Conservation (phyloP, 2,329 filamentous ascomycete genomes). For the Alternaria sp. region DNA sequence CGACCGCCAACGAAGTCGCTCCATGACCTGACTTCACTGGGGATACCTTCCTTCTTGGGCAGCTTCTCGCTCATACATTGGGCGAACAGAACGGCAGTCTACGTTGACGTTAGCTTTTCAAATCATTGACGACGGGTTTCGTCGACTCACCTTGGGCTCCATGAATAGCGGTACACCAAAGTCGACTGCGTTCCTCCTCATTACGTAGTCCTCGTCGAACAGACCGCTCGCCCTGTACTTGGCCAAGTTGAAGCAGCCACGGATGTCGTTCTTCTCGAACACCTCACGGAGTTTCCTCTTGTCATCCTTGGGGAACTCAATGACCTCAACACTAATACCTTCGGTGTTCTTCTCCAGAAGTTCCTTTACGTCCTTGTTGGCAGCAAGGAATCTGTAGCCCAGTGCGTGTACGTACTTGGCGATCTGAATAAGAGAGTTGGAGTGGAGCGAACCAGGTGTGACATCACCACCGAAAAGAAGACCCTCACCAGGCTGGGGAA, state of each 20-base stretch:
- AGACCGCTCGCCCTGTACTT: conserved; percentile 82
- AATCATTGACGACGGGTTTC: background rate
- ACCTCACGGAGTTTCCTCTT: conserved; percentile 94
- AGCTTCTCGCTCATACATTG: conserved; percentile 98
- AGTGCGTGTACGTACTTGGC: conserved; percentile 88
- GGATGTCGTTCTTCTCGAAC: conserved; percentile 96
- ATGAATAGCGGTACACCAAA: conserved; percentile 98
- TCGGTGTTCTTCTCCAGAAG: conserved; percentile 79
- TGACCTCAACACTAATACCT: conserved; percentile 80
- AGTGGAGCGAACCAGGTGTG: conserved; percentile 54
- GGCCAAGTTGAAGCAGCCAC: conserved; percentile 94
- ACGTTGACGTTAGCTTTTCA: conserved; percentile 28
- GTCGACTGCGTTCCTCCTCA: conserved; percentile 97
- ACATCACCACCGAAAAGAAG: conserved; percentile 91
- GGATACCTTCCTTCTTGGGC: conserved; percentile 86
- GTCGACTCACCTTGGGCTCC: conserved; percentile 85
- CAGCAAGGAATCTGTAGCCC: conserved; percentile 93
- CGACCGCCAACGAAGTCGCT: conserved; percentile 84
- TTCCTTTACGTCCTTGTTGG: conserved; percentile 80
- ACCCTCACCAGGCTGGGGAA: conserved; percentile 93
- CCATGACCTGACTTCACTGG: conserved; percentile 91
- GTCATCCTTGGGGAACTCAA: conserved; percentile 96
- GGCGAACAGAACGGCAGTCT: conserved; percentile 96
- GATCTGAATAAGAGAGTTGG: conserved; percentile 76
- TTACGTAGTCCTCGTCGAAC: conserved; percentile 95